A percentile compares a stretch with the other conserved stretches of the same genome.
Evolutionary conservation across 805 yeast genomes (phyloP).

Genomic region (Candida ortonii): DNA sequence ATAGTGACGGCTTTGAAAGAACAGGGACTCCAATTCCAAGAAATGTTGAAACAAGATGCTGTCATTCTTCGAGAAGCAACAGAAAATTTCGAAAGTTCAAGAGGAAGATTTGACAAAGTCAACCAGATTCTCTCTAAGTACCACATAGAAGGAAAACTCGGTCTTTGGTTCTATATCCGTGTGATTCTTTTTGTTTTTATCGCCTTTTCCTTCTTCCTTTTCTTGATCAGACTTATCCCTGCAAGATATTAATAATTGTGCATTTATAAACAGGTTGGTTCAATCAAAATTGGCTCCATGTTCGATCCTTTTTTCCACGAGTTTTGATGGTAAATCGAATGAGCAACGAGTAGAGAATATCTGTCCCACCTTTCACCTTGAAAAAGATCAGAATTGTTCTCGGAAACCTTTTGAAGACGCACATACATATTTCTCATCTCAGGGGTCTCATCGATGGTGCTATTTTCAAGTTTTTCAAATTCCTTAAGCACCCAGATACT

Average conservation of each 20-base stretch:
- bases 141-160: constrained; percentile 32
- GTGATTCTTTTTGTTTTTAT: constrained; percentile 23
- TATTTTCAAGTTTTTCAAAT: constrained; percentile 5
- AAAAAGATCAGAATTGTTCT: too few relatives aligned
- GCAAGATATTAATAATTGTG: constrained; percentile 31
- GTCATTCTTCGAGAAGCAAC: constrained; percentile 32
- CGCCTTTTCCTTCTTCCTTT: constrained; percentile 25
- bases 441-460: neutral
- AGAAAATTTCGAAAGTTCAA: constrained; percentile 32
- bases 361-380: constrained; percentile 22
- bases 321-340: constrained; percentile 15
- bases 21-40: constrained; percentile 34
- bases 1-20: constrained; percentile 30
- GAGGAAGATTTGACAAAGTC: constrained; percentile 29
- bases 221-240: constrained; percentile 31
- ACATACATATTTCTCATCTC: too few relatives aligned
- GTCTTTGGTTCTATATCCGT: constrained; percentile 33
- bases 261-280: constrained; percentile 15
- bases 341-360: constrained; percentile 15
- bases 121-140: constrained; percentile 27
- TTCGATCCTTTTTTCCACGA: constrained; percentile 28
- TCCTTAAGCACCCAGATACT: constrained; percentile 18
- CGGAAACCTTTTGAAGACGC: too few relatives aligned
- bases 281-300: constrained; percentile 24
- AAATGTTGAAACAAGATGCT: constrained; percentile 32